Conservation (phyloP, 1,284 basidiomycete genomes). For the Austroboletus novae-zelandiae region DNA sequence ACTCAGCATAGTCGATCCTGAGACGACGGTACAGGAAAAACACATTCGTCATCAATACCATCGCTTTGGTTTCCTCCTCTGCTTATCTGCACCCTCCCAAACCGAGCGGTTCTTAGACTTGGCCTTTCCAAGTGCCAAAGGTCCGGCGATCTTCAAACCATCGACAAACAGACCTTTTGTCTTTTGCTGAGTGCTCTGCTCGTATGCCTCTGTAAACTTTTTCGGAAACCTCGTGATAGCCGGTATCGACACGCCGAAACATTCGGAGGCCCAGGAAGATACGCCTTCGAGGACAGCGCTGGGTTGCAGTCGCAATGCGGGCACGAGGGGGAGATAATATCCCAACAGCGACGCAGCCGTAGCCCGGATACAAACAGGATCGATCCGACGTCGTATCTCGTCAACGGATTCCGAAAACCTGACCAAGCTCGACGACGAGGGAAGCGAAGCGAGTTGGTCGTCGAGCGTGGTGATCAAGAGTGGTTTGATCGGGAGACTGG, state of each 20-base stretch:
- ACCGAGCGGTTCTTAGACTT: conserved; percentile 26
- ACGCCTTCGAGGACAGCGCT: conserved; percentile 58
- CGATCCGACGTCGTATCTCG: conserved; percentile 42
- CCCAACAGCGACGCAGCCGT: conserved; percentile 74
- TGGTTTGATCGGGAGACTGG: conserved; percentile 70
- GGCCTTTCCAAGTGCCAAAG: conserved; percentile 21
- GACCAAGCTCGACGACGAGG: neutral
- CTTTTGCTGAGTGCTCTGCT: conserved; percentile 7
- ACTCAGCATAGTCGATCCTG: too few species aligned
- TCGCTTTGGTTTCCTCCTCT: conserved; percentile 17
- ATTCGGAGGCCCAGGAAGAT: conserved; percentile 59
- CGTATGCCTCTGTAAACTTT: conserved; percentile 24
- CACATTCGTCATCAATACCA: conserved; percentile 15
- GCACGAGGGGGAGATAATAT: conserved; percentile 64
- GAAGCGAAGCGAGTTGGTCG: conserved; percentile 11
- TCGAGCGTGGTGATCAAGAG: conserved; percentile 36
- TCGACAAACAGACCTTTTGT: conserved; percentile 28
- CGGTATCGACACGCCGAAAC: conserved; percentile 22
- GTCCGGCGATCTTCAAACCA: conserved; percentile 10
- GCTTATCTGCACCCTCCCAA: conserved; percentile 19
- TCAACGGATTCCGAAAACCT: conserved; percentile 28
- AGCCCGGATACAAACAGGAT: conserved; percentile 58
- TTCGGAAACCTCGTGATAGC: conserved; percentile 20
- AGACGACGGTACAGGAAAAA: neutral
- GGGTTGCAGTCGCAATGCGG: conserved; percentile 49